Conservation (phyloP, 208 protist genomes). For the Wallacemonas sp. region DNA sequence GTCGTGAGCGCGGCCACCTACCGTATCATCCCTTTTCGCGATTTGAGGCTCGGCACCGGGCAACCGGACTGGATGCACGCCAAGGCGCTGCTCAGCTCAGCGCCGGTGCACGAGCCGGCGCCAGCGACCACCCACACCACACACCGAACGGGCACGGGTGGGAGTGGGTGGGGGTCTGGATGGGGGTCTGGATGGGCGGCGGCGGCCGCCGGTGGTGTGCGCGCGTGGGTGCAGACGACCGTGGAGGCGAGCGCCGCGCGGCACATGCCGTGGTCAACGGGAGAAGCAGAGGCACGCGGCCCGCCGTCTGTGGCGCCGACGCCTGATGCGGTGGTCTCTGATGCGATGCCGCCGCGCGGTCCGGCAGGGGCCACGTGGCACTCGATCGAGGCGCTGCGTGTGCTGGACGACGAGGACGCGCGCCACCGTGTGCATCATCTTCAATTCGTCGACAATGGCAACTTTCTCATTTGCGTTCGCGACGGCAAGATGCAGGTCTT, state of each 20-base stretch:
- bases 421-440: conserved; percentile 31
- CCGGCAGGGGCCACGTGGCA: neutral
- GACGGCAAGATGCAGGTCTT: conserved; percentile 34
- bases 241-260: neutral
- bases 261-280: neutral
- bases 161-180: neutral
- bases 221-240: neutral
- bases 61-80: neutral
- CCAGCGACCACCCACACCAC: conserved; percentile 2
- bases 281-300: no score
- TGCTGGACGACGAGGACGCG: neutral
- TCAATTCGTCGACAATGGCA: conserved; percentile 35
- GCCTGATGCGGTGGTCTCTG: no score
- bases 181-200: neutral
- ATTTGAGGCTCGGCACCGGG: neutral
- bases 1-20: neutral
- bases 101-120: conserved; percentile 22
- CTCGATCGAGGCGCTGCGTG: neutral
- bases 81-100: neutral
- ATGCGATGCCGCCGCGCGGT: no score
- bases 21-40: conserved; percentile 2
- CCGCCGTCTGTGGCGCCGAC: no score
- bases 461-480: conserved; percentile 39
- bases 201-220: neutral
- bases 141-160: neutral